A percentile compares a stretch with the other conserved stretches of the same genome.
Conservation (phyloP, 2,329 filamentous ascomycete species). For the Talaromyces amestolkiae region DNA sequence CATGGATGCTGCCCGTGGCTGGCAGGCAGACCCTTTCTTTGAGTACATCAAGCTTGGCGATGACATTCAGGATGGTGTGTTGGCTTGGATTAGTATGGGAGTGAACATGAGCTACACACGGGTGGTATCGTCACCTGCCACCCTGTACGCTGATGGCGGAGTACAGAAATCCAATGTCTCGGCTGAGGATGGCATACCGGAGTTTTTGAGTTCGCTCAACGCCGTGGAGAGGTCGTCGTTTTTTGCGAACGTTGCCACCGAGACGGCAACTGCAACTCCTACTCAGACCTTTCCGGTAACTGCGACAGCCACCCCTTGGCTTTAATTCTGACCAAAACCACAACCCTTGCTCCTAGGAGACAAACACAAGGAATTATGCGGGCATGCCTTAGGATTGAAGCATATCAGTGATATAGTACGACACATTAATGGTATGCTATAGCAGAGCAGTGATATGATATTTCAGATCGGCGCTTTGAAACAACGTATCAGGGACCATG, state of each 20-base stretch:
- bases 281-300: background rate
- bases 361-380: no score
- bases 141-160: background rate
- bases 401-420: no score
- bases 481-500: no score
- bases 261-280: background rate
- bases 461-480: no score
- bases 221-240: background rate
- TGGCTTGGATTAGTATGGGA: conserved; percentile 16
- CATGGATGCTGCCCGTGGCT: conserved; percentile 29
- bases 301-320: background rate
- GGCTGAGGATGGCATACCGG: background rate
- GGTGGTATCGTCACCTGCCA: background rate
- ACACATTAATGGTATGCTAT: no score
- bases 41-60: conserved; percentile 57
- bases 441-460: no score
- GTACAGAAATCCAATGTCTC: background rate
- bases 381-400: no score
- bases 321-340: background rate
- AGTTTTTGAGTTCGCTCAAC: background rate
- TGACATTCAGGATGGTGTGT: conserved; percentile 42
- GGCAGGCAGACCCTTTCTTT: conserved; percentile 54
- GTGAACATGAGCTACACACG: background rate
- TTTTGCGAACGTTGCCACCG: background rate
- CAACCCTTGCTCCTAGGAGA: no score